These are phyloP conservation scores for Cyberlindnera samutprakarnensis DNA, from an alignment of 805 yeast genomes.

Conservation along the genomic window DNA sequence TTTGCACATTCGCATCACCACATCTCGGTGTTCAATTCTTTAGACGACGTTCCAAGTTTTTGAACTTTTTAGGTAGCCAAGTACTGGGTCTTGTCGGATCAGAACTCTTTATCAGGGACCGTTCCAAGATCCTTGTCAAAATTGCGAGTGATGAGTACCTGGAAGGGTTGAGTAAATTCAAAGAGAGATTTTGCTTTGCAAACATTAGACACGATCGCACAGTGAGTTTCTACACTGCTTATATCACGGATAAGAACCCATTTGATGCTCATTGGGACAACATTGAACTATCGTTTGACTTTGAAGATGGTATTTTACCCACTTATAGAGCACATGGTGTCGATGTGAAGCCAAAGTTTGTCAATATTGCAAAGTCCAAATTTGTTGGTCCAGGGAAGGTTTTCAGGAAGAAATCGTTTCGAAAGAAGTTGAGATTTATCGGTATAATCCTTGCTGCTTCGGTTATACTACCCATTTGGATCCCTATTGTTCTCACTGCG, in stretches of 20 bases:
- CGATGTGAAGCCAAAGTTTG: constrained; percentile 38
- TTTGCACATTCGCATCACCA: constrained; percentile 72
- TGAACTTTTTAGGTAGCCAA: constrained; percentile 48
- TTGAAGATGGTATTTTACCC: constrained; percentile 29
- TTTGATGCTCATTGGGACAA: constrained; percentile 50
- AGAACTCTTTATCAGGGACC: constrained; percentile 57
- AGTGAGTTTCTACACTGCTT: constrained; percentile 82
- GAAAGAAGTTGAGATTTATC: constrained; percentile 17
- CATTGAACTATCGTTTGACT: constrained; percentile 34
- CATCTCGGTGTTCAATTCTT: constrained; percentile 58
- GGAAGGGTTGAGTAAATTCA: constrained; percentile 50
- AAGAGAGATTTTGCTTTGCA: constrained; percentile 54
- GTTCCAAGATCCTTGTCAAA: constrained; percentile 38
- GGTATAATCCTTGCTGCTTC: constrained; percentile 18
- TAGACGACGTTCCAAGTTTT: constrained; percentile 23
- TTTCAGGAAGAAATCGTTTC: constrained; percentile 6
- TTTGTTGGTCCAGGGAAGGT: constrained; percentile 4
- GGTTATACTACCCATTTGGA: constrained; percentile 38
- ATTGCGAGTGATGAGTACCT: constrained; percentile 33
- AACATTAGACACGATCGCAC: constrained; percentile 79
- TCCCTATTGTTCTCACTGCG: constrained; percentile 35
- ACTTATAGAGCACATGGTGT: constrained; percentile 29
- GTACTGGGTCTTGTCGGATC: constrained; percentile 62
- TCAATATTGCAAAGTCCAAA: constrained; percentile 37
- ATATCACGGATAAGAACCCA: constrained; percentile 65